These are phyloP conservation scores for Arctium minus DNA, from an alignment of 129 eudicot species.

Conservation along the genomic window DNA sequence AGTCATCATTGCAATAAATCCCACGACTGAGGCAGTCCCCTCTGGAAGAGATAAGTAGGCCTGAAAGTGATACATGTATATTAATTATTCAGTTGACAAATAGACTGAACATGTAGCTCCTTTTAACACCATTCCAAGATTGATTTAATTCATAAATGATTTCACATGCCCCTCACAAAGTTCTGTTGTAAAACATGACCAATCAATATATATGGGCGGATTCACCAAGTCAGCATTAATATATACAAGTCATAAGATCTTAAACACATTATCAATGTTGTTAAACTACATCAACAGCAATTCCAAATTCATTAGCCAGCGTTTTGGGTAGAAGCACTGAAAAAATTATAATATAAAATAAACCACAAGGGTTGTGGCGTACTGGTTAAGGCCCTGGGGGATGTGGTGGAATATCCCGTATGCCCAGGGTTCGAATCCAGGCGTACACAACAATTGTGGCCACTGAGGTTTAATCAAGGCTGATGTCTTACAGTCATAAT, in stretches of 20 bases:
- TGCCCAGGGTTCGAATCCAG: no score
- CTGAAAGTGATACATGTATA: slow-evolving; percentile 38
- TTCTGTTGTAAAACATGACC: slow-evolving; percentile 11
- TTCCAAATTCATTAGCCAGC: not conserved
- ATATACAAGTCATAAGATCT: slow-evolving; percentile 10
- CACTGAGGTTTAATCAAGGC: no score
- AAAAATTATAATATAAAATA: no score
- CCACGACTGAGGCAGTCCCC: slow-evolving; percentile 93
- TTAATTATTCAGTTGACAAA: slow-evolving; percentile 1
- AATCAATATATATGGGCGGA: slow-evolving; percentile 1
- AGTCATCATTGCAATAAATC: slow-evolving; percentile 95
- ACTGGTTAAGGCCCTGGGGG: no score
- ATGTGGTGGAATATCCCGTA: no score
- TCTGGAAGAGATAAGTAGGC: slow-evolving; percentile 98
- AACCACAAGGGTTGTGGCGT: no score
- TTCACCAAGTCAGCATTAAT: slow-evolving; percentile 1
- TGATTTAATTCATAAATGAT: not conserved
- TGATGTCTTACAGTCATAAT: no score
- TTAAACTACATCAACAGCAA: slow-evolving; percentile 3
- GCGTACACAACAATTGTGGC: no score
- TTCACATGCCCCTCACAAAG: not conserved
- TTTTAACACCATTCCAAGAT: not conserved
- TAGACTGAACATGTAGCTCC: not conserved
- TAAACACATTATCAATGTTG: slow-evolving; percentile 8
- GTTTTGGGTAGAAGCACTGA: not conserved